Base-by-base conservation (phyloP, 2,329 filamentous ascomycete species). In the Aspergillus neotritici region DNA sequence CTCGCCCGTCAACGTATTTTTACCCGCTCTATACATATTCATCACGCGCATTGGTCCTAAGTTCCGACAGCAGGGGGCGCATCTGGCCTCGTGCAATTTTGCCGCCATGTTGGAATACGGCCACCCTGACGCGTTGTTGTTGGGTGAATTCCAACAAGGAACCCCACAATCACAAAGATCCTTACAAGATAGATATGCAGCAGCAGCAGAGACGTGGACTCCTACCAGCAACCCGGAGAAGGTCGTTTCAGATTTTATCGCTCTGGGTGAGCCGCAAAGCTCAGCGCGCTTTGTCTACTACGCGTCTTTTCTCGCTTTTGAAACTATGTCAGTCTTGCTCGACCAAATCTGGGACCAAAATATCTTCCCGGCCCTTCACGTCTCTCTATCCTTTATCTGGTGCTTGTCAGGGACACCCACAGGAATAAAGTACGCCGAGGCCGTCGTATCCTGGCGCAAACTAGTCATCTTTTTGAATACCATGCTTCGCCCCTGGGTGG, bases 31-130 rank as follows among this genome's bases (percentile, higher is more conserved):
- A 3, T 67, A 73, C 38, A 64, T 63, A 16, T 70, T 77, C 21
- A 69, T 78, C 42, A 62, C 62, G n/a, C 63, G 68, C 8, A 61
- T 73, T 1, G 71, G 69, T 7, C 61, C 69, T 1, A 71, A 70
- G 34, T 77, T 70, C 63, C 74, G 71, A 47, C 71, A 77, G 38
- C 69, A 76, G 47, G 79, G 77, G 0, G 71, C 77, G 3, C 75
- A 75, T 42, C 68, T 80, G 10, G 73, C 72, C 3, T 71, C 78
- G 5, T 70, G 72, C 6, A 79, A 80, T 48, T 69, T 79, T 37
- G 71, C 77, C 2, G 71, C 71, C 2, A 66, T 82, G 12, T 72
- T 82, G 40, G 72, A 76, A 40, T 80, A 78, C 51, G 79, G 78
- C 1, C 56, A 63, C 3, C 54, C 69, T 7, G 57, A 70, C 2